These are phyloP conservation scores for Microsporum audouinii DNA, from an alignment of 2,329 filamentous ascomycete species.

Conservation along the genomic window DNA sequence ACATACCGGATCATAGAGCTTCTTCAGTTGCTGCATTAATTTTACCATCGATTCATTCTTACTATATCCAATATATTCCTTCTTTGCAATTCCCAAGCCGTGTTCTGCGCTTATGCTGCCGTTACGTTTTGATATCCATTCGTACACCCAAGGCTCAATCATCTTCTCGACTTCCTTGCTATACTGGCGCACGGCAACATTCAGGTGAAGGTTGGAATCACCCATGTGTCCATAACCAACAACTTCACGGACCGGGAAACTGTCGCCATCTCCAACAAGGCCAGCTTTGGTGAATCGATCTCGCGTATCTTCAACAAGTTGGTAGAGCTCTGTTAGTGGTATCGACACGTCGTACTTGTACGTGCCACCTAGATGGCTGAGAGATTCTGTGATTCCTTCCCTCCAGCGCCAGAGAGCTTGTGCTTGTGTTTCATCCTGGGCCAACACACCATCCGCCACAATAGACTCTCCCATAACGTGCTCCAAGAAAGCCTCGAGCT, in stretches of 20 bases:
- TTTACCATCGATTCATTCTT: slow-evolving; percentile 74
- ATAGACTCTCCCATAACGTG: slow-evolving; percentile 81
- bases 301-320: slow-evolving; percentile 74
- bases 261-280: slow-evolving; percentile 63
- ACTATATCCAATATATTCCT: slow-evolving; percentile 88
- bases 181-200: slow-evolving; percentile 71
- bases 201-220: slow-evolving; percentile 88
- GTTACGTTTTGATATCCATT: slow-evolving; percentile 80
- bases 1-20: slow-evolving; percentile 83
- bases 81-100: slow-evolving; percentile 87
- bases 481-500: slow-evolving; percentile 82
- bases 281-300: slow-evolving; percentile 61
- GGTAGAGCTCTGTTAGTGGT: slow-evolving; percentile 75
- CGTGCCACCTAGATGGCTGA: slow-evolving; percentile 83
- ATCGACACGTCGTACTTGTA: slow-evolving; percentile 99
- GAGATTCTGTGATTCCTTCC: slow-evolving; percentile 80
- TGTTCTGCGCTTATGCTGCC: slow-evolving; percentile 97
- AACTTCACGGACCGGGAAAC: slow-evolving; percentile 73
- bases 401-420: slow-evolving; percentile 80
- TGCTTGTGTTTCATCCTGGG: slow-evolving; percentile 85
- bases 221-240: slow-evolving; percentile 98
- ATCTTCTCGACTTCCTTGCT: slow-evolving; percentile 76
- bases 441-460: slow-evolving; percentile 78
- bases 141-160: slow-evolving; percentile 91
- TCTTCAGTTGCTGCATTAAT: slow-evolving; percentile 92